phyloP scores from a whole-genome alignment of 208 protist genomes.

The Acanthamoeba healyi region DNA sequence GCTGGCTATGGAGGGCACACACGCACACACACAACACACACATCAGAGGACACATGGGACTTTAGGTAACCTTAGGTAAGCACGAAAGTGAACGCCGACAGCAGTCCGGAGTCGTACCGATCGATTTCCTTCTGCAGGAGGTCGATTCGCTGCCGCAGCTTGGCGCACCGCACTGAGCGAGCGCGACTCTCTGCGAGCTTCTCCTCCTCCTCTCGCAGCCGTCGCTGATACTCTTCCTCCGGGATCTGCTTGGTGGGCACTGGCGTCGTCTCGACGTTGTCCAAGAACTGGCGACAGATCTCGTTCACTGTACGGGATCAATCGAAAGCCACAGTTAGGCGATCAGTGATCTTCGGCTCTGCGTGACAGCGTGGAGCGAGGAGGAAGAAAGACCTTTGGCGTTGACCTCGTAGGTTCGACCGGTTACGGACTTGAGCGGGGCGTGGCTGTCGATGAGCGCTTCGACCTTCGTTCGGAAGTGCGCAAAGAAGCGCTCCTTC shows the following conservation, averaged over 20 bases:
- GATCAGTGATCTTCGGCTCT: too few relatives aligned
- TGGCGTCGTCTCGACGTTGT: neutral
- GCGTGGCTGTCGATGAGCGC: neutral
- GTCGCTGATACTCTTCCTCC: slow-evolving; percentile 20
- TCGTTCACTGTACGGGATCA: neutral
- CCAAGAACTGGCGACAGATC: slow-evolving; percentile 7
- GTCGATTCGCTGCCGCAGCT: slow-evolving; percentile 3
- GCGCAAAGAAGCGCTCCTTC: slow-evolving; percentile 5
- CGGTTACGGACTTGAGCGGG: neutral
- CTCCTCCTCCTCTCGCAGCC: neutral
- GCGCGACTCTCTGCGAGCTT: neutral
- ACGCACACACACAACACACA: too few relatives aligned
- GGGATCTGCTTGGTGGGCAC: neutral
- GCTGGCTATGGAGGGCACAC: neutral
- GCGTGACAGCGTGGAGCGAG: neutral
- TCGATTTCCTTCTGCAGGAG: neutral
- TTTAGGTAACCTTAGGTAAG: neutral
- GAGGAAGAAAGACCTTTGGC: neutral
- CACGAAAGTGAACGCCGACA: neutral
- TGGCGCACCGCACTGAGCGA: neutral
- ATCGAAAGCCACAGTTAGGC: neutral
- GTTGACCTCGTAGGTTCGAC: neutral
- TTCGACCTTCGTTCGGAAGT: neutral
- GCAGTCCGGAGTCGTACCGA: neutral
- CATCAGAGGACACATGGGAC: neutral